Evolutionary conservation across 306 rosid species (phyloP), one percentile per base, ranked within the genome.

Genomic region (Quercus aquifolioides): DNA sequence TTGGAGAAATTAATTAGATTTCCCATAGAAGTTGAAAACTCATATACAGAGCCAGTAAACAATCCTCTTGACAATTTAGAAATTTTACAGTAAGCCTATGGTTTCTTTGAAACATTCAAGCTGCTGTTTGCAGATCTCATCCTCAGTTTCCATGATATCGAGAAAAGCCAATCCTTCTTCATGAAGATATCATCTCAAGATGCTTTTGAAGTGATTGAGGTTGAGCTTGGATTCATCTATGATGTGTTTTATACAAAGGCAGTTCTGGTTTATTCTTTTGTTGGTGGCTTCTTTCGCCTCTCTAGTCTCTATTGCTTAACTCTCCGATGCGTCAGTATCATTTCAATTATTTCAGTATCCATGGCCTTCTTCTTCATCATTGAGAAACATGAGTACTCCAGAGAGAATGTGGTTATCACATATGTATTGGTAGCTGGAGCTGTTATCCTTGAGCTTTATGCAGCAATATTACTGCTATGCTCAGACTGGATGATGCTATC

Each of bases 211-310:
- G 78, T 83, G 69, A 71, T 86, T 12, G 89, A 83, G 69, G 4
- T 83, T 5, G 86, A 86, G 80, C 89, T 83, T 1, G 87, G 79
- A 25, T 83, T 86, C 20, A 25, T 80, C 64, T 77, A 73, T 56
- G 85, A 86, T 43, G 23, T 63, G n/a, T 46, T 86, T 21, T 83
- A 77, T 35, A 86, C 87, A 0, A 83, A 86, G 46, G 78, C 86
- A 5, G 55, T 51, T 3, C 5, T 75, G 14, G 43, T 43, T 12
- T n/a, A 84, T 33, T 33, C 76, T 13, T 1, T 13, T 1, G 1
- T 0, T 0, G 81, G 81, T 6, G 21, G 6, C 28, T 19, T 6
- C 9, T 70, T 35, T 56, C 60, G 4, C 83, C 80, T 7, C 26
- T 10, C 2, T 4, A 46, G 52, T 46, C 52, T 46, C 52, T 46